These are phyloP conservation scores for Diversispora eburnea DNA, from an alignment of 192 early-diverging fungal genomes.

Conservation along the genomic window DNA sequence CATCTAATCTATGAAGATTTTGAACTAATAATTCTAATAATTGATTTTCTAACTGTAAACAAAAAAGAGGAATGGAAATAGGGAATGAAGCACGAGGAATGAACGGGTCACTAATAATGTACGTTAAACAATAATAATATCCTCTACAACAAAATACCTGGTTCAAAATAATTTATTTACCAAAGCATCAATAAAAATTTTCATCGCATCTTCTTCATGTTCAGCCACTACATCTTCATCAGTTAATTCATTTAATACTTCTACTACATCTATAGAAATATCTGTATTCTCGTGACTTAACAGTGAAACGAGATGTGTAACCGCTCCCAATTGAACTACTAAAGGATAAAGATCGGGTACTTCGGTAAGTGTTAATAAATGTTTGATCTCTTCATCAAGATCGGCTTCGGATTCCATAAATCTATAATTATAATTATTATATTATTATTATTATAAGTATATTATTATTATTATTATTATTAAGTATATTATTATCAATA, in stretches of 20 bases:
- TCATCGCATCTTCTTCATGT: slow-evolving; percentile 51
- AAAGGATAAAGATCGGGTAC: slow-evolving; percentile 75
- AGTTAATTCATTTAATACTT: slow-evolving; percentile 85
- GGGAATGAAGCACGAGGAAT: too few species aligned
- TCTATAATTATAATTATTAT: slow-evolving; percentile 27
- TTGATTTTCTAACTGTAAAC: slow-evolving; percentile 52
- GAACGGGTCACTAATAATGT: too few species aligned
- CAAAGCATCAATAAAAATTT: slow-evolving; percentile 64
- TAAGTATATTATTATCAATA: neutral
- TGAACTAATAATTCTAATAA: slow-evolving; percentile 74
- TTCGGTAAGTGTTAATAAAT: slow-evolving; percentile 68
- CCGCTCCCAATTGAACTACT: slow-evolving; percentile 65
- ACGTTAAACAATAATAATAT: neutral
- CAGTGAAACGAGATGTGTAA: slow-evolving; percentile 66
- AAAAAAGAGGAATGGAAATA: too few species aligned
- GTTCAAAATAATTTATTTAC: slow-evolving; percentile 39
- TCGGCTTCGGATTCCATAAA: slow-evolving; percentile 97
- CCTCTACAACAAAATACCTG: neutral
- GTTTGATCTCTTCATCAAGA: slow-evolving; percentile 86
- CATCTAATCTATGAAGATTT: slow-evolving; percentile 75
- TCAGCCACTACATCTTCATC: slow-evolving; percentile 72
- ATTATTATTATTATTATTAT: neutral
- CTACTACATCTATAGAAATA: slow-evolving; percentile 79
- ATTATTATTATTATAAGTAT: neutral
- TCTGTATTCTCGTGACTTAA: slow-evolving; percentile 94